A percentile compares a stretch with the other conserved stretches of the same genome.
These are phyloP conservation scores for Gymnopilus dilepis DNA, from an alignment of 768 basidiomycete species.

Conservation along the genomic window DNA sequence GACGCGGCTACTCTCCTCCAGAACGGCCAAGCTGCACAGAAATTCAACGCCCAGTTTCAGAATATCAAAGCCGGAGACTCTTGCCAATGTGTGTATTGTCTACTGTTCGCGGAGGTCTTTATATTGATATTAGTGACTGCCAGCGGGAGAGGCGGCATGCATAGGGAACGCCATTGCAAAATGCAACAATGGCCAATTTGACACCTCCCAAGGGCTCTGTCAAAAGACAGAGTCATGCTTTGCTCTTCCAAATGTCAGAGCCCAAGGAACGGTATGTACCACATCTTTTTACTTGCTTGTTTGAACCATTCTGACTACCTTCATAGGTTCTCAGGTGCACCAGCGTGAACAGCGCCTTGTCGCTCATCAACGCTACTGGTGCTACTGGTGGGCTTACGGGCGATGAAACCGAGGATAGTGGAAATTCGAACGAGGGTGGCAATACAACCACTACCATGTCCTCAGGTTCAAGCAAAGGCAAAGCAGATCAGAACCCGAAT, in stretches of 20 bases:
- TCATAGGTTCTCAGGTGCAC: conserved; percentile 56
- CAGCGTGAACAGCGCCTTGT: conserved; percentile 49
- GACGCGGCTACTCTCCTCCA: conserved; percentile 47
- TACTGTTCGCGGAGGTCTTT: background rate
- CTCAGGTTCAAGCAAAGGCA: conserved; percentile 11
- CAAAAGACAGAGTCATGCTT: conserved; percentile 48
- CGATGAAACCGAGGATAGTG: background rate
- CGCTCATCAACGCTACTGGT: conserved; percentile 52
- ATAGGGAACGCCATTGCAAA: conserved; percentile 42
- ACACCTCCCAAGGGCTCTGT: conserved; percentile 40
- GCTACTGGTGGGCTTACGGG: conserved; percentile 45
- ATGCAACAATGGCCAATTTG: conserved; percentile 50
- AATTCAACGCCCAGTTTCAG: conserved; percentile 52
- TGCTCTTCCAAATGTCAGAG: conserved; percentile 50
- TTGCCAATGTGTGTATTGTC: conserved; percentile 46
- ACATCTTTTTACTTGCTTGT: background rate
- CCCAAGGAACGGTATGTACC: conserved; percentile 52
- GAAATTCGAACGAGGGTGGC: background rate
- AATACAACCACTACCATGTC: conserved; percentile 4
- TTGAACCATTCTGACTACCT: background rate
- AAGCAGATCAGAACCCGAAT: conserved; percentile 1
- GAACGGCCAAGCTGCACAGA: conserved; percentile 57
- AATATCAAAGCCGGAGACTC: conserved; percentile 44
- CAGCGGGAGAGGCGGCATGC: conserved; percentile 54
- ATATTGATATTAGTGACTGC: background rate